Base-by-base conservation (phyloP, 179 eudicot species). In the Vitellaria paradoxa region DNA sequence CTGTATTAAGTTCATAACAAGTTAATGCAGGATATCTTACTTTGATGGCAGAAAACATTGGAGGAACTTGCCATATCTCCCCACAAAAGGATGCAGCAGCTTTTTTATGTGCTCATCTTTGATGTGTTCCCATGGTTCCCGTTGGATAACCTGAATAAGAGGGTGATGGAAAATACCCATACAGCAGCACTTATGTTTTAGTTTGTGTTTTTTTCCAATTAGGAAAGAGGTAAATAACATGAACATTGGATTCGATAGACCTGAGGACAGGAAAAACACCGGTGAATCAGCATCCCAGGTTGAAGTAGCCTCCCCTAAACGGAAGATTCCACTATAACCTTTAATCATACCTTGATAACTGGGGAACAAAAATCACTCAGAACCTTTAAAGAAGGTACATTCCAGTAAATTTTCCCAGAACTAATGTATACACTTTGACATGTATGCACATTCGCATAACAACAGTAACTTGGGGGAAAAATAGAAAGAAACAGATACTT, bases 201-300 rank as follows among this genome's bases (percentile, higher is more conserved):
- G 56, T 52, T 52, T 52, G 56, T 7, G 14, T 4, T 10, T 42
- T n/a, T 52, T 52, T 52, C 56, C 12, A 14, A 52, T 52, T 52
- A 52, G 56, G 12, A 52, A 52, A 52, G 10, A 9, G 56, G 1
- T 11, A 70, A 23, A 70, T 70, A 24, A 59, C 60, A 70, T 50
- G 11, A 49, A 13, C 23, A 47, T 7, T 14, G 50, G 49, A 79
- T 52, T 40, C 3, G 17, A 68, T 14, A 62, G 49, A 76, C 52
- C 30, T 12, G 17, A 68, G 20, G 73, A 40, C 5, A 61, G 67
- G 17, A 78, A 82, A 89, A 97, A 73, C 64, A 94, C 99, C 82
- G 94, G 94, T 74, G 99, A 96, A 88, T 96, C 98, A 79, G 99
- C 99, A 86, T 96, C 99, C 93, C 95, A 92, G 11, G 99, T 96